These are phyloP conservation scores for Sporisorium exsertum DNA, from an alignment of 1,284 basidiomycete species.

Conservation along the genomic window DNA sequence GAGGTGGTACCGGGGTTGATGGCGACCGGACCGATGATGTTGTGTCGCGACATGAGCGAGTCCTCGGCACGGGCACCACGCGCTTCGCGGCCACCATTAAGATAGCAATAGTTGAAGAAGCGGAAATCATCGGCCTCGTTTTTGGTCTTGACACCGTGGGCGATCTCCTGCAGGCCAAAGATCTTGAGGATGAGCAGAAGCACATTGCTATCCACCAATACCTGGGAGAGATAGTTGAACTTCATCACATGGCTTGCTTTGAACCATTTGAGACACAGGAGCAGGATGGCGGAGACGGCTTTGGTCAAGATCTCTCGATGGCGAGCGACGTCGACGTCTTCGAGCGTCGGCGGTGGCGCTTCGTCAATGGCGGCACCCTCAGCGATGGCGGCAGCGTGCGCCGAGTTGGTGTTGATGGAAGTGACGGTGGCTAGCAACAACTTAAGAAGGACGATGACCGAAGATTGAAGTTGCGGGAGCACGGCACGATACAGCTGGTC, in stretches of 20 bases:
- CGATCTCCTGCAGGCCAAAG: constrained; percentile 94
- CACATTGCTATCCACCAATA: constrained; percentile 94
- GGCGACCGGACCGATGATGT: constrained; percentile 53
- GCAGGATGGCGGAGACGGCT: constrained; percentile 91
- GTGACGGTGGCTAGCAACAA: constrained; percentile 66
- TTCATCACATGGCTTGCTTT: constrained; percentile 93
- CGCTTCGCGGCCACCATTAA: constrained; percentile 72
- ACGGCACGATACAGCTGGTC: constrained; percentile 62
- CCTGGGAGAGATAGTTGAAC: constrained; percentile 94
- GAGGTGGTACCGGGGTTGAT: constrained; percentile 49
- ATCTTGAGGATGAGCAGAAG: constrained; percentile 94
- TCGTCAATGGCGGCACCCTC: constrained; percentile 65
- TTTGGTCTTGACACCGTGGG: constrained; percentile 83
- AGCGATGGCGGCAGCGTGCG: constrained; percentile 63
- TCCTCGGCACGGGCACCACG: constrained; percentile 69
- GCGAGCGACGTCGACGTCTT: constrained; percentile 92
- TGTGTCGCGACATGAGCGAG: constrained; percentile 43
- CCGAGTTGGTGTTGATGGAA: constrained; percentile 63
- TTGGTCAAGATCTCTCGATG: constrained; percentile 98
- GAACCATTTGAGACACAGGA: constrained; percentile 96
- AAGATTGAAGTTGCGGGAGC: constrained; percentile 62
- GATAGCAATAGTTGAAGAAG: constrained; percentile 93
- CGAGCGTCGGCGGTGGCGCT: constrained; percentile 81
- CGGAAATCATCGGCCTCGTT: constrained; percentile 84
- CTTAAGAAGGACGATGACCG: constrained; percentile 68